Base-by-base conservation (phyloP, 148 eudicot species). In the Diospyros kaki region DNA sequence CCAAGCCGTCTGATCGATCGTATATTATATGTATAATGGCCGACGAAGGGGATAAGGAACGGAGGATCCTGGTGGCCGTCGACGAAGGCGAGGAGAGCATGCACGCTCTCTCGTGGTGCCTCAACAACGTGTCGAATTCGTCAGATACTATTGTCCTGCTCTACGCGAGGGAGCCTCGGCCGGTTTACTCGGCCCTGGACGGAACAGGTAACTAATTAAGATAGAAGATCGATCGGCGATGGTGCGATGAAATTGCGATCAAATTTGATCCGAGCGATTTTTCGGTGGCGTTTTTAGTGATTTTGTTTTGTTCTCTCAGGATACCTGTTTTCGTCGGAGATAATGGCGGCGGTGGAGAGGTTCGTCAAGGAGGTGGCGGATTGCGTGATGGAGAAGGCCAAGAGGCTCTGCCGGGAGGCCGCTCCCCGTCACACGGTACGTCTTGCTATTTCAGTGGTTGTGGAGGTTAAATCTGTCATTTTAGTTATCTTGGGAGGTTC, bases 311-410 rank as follows among this genome's bases (percentile, higher is more conserved):
- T 71, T 73, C 44, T 73, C 48, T 75, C 85, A 92, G 97, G 84
- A 56, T 75, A 83, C 46, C n/a, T 86, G 74, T 79, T 78, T 51
- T 83, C 88, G 4, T 73, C 81, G 51, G 92, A 89, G 64, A 79
- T 84, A n/a, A 40, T 86, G 28, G 75, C 76, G 4, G 80, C 90
- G 14, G 77, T 89, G 85, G 93, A 91, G 41, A 86, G 81, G 83
- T 86, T 90, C 54, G 84, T 85, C 66, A 84, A 69, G 13, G 85
- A 90, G 73, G 83, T 93, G 82, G 96, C 90, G 0, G 51, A 73
- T 51, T 71, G 75, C 69, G 84, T 87, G 68, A 64, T 86, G 45
- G 86, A 87, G 39, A 91, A 78, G 78, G 96, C 96, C 59, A 80
- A 73, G 69, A 85, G 76, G 78, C 70, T 86, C 5, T 93, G 98